Conservation (phyloP, 805 yeast species). For the Kuraishia molischiana region DNA sequence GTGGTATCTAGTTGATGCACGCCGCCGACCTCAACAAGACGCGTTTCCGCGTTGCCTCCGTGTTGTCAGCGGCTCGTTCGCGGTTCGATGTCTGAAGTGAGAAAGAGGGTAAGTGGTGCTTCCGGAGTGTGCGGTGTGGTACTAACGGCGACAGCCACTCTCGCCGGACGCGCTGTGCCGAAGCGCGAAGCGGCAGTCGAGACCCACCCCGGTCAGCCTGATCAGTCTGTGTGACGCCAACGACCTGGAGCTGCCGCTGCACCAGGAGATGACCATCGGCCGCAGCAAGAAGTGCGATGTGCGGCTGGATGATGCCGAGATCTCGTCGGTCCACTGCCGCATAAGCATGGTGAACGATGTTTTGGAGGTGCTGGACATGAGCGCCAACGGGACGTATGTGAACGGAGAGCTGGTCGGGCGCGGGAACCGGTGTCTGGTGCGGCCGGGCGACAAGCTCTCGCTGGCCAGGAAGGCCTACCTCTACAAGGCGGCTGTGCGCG, state of each 20-base stretch:
- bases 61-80: too few relatives aligned
- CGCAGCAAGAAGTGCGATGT: conserved; percentile 55
- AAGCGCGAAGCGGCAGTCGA: too few relatives aligned
- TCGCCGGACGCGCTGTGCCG: too few relatives aligned
- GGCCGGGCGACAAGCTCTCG: conserved; percentile 54
- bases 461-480: conserved; percentile 33
- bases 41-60: too few relatives aligned
- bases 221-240: background rate
- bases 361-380: conserved; percentile 42
- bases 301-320: conserved; percentile 33
- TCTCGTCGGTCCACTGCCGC: conserved; percentile 49
- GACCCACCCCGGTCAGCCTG: too few relatives aligned
- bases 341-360: conserved; percentile 20
- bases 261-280: conserved; percentile 23
- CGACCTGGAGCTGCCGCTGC: conserved; percentile 3
- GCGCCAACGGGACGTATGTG: conserved; percentile 59
- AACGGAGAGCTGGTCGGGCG: conserved; percentile 46
- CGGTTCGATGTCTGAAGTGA: too few relatives aligned
- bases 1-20: too few relatives aligned
- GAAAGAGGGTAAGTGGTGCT: too few relatives aligned
- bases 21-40: too few relatives aligned
- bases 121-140: too few relatives aligned
- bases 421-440: conserved; percentile 36
- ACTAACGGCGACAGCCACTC: too few relatives aligned
- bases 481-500: conserved; percentile 12